These are phyloP conservation scores for Leptodermis oblonga DNA, from an alignment of 257 asterid genomes.

Conservation along the genomic window DNA sequence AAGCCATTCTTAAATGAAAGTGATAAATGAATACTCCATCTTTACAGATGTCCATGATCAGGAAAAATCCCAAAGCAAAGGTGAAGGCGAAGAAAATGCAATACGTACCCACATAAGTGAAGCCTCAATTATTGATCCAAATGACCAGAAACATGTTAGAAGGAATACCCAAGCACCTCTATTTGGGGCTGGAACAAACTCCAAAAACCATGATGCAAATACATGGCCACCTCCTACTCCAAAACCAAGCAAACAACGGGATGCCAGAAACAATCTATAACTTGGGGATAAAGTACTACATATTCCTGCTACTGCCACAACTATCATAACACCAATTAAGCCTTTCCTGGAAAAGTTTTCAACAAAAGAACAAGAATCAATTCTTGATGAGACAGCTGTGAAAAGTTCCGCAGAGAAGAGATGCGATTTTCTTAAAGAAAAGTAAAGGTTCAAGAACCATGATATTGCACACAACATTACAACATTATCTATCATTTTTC, in stretches of 20 bases:
- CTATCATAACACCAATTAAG: constrained; percentile 41
- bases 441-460: not conserved
- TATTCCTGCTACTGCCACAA: constrained; percentile 53
- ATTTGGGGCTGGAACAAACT: constrained; percentile 33
- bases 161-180: constrained; percentile 45
- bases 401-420: not conserved
- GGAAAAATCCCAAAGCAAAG: not conserved
- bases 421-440: not conserved
- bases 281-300: constrained; percentile 66
- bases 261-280: constrained; percentile 26
- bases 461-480: no score
- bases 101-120: constrained; percentile 44
- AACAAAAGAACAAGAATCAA: not conserved
- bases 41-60: not conserved
- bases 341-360: constrained; percentile 50
- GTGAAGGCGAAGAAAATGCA: no score
- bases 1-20: not conserved
- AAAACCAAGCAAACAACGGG: constrained; percentile 41
- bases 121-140: constrained; percentile 43
- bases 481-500: not conserved
- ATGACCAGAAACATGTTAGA: constrained; percentile 33
- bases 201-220: constrained; percentile 44
- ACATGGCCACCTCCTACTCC: constrained; percentile 46
- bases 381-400: constrained; percentile 3
- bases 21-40: not conserved